Evolutionary conservation across 345 rosid species (phyloP).

Genomic region (Euphorbia pulcherrima): DNA sequence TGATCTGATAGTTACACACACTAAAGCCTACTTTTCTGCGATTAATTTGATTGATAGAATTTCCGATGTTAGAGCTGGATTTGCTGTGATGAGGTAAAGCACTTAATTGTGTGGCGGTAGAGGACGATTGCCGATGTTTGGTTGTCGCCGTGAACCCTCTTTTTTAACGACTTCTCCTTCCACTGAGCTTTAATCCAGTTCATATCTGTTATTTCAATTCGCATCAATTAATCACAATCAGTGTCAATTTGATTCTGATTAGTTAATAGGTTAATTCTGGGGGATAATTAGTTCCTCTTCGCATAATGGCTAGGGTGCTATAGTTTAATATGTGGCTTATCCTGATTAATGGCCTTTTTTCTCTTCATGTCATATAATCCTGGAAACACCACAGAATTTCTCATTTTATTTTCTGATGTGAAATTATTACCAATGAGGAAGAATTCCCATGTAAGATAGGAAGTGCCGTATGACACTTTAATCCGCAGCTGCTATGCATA

Average conservation of each 20-base stretch:
- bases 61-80: not conserved
- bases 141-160: constrained; percentile 73
- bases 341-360: constrained; percentile 50
- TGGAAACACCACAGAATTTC: constrained; percentile 81
- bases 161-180: constrained; percentile 94
- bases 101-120: constrained; percentile 66
- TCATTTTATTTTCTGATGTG: not conserved
- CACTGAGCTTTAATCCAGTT: constrained; percentile 61
- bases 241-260: too few relatives aligned
- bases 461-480: constrained; percentile 69
- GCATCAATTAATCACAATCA: too few relatives aligned
- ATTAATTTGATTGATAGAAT: not conserved
- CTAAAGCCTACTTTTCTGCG: constrained; percentile 66
- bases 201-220: too few relatives aligned
- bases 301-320: constrained; percentile 94
- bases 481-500: constrained; percentile 23
- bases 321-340: constrained; percentile 50
- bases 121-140: constrained; percentile 41
- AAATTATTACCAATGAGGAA: constrained; percentile 42
- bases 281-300: constrained; percentile 63
- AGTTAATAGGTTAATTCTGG: too few relatives aligned
- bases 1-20: constrained; percentile 99
- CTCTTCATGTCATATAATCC: constrained; percentile 46
- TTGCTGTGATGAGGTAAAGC: constrained; percentile 71
- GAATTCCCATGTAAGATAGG: constrained; percentile 48